phyloP scores from a whole-genome alignment of 2,329 filamentous ascomycete genomes.

The Scytalidium sp. region DNA sequence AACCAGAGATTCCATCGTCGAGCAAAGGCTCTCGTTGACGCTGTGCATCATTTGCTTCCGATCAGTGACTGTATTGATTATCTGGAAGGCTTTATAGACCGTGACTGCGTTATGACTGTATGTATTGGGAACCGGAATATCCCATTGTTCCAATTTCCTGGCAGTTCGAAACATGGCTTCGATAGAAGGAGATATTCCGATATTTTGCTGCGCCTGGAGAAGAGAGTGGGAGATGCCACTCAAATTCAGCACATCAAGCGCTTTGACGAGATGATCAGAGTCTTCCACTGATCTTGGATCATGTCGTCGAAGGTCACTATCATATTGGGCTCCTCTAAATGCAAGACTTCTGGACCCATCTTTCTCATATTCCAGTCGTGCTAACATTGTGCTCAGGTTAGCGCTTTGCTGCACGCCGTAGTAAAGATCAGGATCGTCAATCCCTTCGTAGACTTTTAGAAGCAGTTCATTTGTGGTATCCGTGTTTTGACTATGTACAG shows the following conservation, averaged over 20 bases:
- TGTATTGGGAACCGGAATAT: conserved; percentile 69
- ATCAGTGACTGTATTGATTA: conserved; percentile 65
- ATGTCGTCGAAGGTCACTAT: conserved; percentile 71
- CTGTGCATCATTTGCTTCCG: conserved; percentile 49
- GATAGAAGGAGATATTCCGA: conserved; percentile 55
- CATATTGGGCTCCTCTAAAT: conserved; percentile 87
- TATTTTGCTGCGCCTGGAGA: conserved; percentile 62
- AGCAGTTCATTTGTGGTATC: conserved; percentile 57
- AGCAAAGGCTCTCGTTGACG: conserved; percentile 61
- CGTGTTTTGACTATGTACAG: conserved; percentile 40
- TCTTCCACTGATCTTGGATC: conserved; percentile 56
- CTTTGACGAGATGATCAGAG: conserved; percentile 68
- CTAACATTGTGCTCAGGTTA: conserved; percentile 73
- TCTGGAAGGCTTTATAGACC: conserved; percentile 79
- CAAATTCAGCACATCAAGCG: conserved; percentile 77
- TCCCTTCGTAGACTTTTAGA: conserved; percentile 80
- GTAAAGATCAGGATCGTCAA: conserved; percentile 94
- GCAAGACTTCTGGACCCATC: conserved; percentile 84
- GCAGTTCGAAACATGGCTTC: conserved; percentile 78
- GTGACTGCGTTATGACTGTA: conserved; percentile 63
- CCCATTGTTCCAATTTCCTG: conserved; percentile 85
- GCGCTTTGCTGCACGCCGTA: conserved; percentile 83
- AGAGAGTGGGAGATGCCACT: conserved; percentile 83
- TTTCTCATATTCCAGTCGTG: conserved; percentile 83
- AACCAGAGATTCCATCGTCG: conserved; percentile 57